These are phyloP conservation scores for Entomortierella lignicola DNA, from an alignment of 192 early-diverging fungal species.

Conservation along the genomic window DNA sequence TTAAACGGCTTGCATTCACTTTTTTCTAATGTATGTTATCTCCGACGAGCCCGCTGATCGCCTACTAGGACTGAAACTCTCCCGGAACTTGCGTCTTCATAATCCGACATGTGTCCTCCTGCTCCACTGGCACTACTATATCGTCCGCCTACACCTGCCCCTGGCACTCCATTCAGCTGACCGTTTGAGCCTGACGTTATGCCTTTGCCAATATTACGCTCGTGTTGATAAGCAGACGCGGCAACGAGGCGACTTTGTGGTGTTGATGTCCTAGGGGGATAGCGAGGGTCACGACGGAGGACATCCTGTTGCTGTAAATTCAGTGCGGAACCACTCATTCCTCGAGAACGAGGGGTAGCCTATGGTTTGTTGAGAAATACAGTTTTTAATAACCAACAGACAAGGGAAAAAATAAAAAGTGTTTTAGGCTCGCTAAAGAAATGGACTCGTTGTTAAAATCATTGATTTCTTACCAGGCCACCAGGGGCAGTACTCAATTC, in stretches of 20 bases:
- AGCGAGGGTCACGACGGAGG: conserved; percentile 32
- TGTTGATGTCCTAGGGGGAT: conserved; percentile 28
- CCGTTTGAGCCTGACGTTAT: background rate
- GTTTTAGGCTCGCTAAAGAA: too few species aligned
- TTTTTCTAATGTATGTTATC: conserved; percentile 4
- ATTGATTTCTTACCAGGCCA: conserved; percentile 8
- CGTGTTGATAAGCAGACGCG: background rate
- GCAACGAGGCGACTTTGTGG: conserved; percentile 34
- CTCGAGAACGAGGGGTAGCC: conserved; percentile 19
- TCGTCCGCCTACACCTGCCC: background rate
- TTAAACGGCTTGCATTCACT: background rate
- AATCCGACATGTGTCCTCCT: conserved; percentile 11
- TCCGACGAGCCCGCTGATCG: conserved; percentile 28
- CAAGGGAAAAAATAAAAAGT: too few species aligned
- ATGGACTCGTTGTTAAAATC: background rate
- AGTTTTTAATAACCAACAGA: too few species aligned
- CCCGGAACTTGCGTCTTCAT: conserved; percentile 19
- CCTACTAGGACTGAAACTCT: conserved; percentile 11
- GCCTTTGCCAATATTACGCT: background rate
- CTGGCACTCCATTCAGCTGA: background rate
- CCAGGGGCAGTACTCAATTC: background rate
- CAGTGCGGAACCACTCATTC: conserved; percentile 25
- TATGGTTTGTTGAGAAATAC: too few species aligned
- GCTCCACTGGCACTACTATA: conserved; percentile 20
- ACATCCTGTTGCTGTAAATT: conserved; percentile 10